phyloP scores from a whole-genome alignment of 768 basidiomycete species.

The Lentinula boryana region DNA sequence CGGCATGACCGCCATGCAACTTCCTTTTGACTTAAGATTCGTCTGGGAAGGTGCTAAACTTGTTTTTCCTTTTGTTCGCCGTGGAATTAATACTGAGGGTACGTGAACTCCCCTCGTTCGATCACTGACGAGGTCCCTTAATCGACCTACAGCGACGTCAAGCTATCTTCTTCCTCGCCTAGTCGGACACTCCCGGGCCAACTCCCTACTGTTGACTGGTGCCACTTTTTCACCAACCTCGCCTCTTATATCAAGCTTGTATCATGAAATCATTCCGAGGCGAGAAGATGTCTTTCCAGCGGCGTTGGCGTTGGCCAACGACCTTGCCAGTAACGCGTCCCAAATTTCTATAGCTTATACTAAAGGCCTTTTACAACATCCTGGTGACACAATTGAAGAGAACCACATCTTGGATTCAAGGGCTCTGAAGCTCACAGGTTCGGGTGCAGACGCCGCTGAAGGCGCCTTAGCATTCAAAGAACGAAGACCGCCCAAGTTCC shows the following conservation, averaged over 20 bases:
- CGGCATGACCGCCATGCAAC: constrained; percentile 43
- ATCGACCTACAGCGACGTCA: constrained; percentile 24
- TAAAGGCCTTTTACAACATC: constrained; percentile 46
- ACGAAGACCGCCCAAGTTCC: constrained; percentile 36
- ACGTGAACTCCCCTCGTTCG: constrained; percentile 2
- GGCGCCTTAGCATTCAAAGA: constrained; percentile 45
- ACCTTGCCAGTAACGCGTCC: constrained; percentile 45
- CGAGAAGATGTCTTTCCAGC: constrained; percentile 48
- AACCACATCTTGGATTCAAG: constrained; percentile 50
- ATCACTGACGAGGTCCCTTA: background rate
- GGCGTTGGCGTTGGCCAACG: constrained; percentile 44
- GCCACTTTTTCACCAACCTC: constrained; percentile 37
- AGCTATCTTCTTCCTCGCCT: constrained; percentile 50
- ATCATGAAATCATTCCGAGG: constrained; percentile 39
- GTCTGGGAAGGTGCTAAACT: constrained; percentile 46
- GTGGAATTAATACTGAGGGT: constrained; percentile 47
- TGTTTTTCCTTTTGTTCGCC: constrained; percentile 42
- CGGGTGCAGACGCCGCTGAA: constrained; percentile 36
- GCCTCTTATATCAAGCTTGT: constrained; percentile 35
- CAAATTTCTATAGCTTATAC: constrained; percentile 44
- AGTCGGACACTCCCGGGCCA: constrained; percentile 45
- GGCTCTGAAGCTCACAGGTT: constrained; percentile 33
- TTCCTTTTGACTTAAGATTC: constrained; percentile 49
- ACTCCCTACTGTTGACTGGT: constrained; percentile 45
- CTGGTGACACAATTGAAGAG: constrained; percentile 44